Evolutionary conservation across 441 rosid species (phyloP), one percentile per base, ranked within the genome.

Genomic region (Breynia disticha): DNA sequence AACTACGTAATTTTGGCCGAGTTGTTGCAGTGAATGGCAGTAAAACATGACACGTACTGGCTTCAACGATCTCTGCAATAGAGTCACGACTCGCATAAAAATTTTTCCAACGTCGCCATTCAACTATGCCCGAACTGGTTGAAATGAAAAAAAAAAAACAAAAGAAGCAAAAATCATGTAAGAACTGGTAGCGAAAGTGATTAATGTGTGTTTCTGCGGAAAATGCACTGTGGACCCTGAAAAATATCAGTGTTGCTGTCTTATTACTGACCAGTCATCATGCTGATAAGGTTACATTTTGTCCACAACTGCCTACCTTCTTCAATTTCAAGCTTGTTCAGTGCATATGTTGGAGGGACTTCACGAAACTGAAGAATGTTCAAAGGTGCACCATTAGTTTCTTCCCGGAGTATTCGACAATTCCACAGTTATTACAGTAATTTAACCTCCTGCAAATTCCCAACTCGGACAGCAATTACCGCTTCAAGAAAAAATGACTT

Each of bases 361-460:
- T 11, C 10, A 15, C 10, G 2, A 41, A 15, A 41, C 13, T 9
- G 44, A 1, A 41, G 44, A 10, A 19, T 47, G 50, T 19, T 21
- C 7, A 16, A 19, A 16, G 20, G 9, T 3, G 19, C 13, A 7
- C 13, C 11, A 13, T 16, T 47, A 10, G 13, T 63, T 39, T 50
- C 65, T 32, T 39, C 64, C 7, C 52, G 56, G 53, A 64, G 13
- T 55, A 54, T 72, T 14, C 53, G 32, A 47, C 57, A 50, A 57
- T 14, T 62, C 49, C 51, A 48, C 15, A 38, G 20, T 7, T 12
- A 39, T 5, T 56, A 37, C 21, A 32, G 48, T 38, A 32, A 20
- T 5, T 52, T 7, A 48, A 51, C 16, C 41, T 28, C 50, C 55
- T 39, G n/a, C 20, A 54, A 55, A 45, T 24, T 52, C 18, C 55